These are phyloP conservation scores for Hypericum perforatum DNA, from an alignment of 345 rosid genomes.

Conservation along the genomic window DNA sequence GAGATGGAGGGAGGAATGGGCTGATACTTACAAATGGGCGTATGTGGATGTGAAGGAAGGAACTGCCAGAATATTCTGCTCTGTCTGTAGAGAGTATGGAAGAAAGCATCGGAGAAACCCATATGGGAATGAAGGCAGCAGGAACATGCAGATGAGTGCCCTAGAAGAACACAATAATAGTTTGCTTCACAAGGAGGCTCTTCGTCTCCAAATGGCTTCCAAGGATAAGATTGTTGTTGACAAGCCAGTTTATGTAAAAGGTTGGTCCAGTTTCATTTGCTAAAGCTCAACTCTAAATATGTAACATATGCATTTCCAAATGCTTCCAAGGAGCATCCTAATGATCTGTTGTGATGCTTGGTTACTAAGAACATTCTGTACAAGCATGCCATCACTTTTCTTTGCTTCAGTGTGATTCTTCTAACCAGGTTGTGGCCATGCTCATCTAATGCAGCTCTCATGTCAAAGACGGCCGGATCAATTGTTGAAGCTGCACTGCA, in stretches of 20 bases:
- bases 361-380: slow-evolving; percentile 8
- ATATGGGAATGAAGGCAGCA: slow-evolving; percentile 97
- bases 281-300: not conserved
- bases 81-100: slow-evolving; percentile 94
- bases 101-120: slow-evolving; percentile 96
- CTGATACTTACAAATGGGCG: slow-evolving; percentile 99
- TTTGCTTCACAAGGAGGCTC: slow-evolving; percentile 97
- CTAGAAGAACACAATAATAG: slow-evolving; percentile 96
- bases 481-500: slow-evolving; percentile 77
- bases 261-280: slow-evolving; percentile 28
- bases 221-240: slow-evolving; percentile 85
- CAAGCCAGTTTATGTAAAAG: slow-evolving; percentile 84
- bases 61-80: slow-evolving; percentile 92
- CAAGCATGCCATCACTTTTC: slow-evolving; percentile 2
- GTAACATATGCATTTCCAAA: not conserved
- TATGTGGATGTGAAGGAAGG: slow-evolving; percentile 96
- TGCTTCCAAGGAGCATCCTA: not conserved
- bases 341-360: slow-evolving; percentile 1
- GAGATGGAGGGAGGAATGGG: slow-evolving; percentile 99
- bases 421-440: slow-evolving; percentile 9
- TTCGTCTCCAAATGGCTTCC: slow-evolving; percentile 95
- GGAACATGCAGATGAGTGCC: slow-evolving; percentile 99
- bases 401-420: not conserved
- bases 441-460: slow-evolving; percentile 67
- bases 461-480: slow-evolving; percentile 99